These are phyloP conservation scores for Suhomyces canberraensis DNA, from an alignment of 805 yeast species.

Conservation along the genomic window DNA sequence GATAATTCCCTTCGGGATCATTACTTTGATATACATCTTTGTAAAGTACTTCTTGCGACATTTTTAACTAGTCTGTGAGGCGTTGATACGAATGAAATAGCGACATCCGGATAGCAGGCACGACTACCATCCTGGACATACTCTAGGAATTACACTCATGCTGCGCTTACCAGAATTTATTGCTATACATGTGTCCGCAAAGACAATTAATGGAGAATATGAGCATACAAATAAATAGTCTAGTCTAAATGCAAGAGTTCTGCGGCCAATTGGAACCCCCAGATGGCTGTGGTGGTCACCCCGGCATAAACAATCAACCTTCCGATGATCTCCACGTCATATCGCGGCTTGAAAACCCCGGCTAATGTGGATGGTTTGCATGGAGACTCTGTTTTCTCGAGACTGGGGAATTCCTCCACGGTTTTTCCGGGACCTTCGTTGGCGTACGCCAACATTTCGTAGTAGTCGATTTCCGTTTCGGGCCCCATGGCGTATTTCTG, in stretches of 20 bases:
- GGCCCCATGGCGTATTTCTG: conserved; percentile 26
- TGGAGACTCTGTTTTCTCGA: conserved; percentile 17
- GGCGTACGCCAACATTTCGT: conserved; percentile 38
- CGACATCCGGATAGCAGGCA: too few species aligned
- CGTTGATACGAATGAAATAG: too few species aligned
- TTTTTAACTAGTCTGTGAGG: too few species aligned
- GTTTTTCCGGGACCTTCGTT: conserved; percentile 6
- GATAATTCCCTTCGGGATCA: too few species aligned
- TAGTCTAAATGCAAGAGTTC: conserved; percentile 11
- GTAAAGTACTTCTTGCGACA: too few species aligned
- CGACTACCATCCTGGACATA: too few species aligned
- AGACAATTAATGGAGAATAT: background rate
- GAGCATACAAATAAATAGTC: background rate
- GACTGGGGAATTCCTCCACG: conserved; percentile 23
- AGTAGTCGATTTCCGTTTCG: conserved; percentile 38
- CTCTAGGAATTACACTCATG: too few species aligned
- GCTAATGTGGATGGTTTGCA: conserved; percentile 11
- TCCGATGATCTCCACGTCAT: conserved; percentile 74
- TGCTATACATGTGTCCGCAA: background rate
- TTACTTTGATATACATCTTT: too few species aligned
- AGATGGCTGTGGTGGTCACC: conserved; percentile 55
- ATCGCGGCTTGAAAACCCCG: conserved; percentile 57
- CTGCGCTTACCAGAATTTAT: too few species aligned
- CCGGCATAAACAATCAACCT: conserved; percentile 82
- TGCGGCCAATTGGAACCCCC: conserved; percentile 35